Percentiles rank a stretch among this genome's conserved stretches.
Evolutionary conservation across 2,329 filamentous ascomycete genomes (phyloP).

Genomic region (Diplodia scrobiculata): DNA sequence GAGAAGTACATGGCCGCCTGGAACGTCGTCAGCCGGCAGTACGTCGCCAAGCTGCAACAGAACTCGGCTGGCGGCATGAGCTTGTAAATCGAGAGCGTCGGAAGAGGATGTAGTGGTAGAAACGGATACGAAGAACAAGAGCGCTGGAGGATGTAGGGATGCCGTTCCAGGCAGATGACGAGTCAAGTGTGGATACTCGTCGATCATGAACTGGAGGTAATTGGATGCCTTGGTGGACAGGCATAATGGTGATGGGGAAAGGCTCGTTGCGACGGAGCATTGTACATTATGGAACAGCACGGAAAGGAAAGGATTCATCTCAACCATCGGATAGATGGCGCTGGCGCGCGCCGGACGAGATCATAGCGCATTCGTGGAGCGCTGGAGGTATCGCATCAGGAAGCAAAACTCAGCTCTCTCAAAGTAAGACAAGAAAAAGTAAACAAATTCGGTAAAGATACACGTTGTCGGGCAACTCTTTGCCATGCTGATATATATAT

Average conservation of each 20-base stretch:
- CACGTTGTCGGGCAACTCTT: neutral
- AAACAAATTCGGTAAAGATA: neutral
- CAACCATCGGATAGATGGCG: neutral
- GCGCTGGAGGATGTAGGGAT: neutral
- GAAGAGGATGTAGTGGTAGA: neutral
- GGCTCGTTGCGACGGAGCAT: neutral
- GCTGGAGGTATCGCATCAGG: neutral
- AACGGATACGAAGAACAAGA: neutral
- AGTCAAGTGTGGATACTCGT: neutral
- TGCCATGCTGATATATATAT: neutral
- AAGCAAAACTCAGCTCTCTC: constrained; percentile 11
- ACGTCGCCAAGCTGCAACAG: constrained; percentile 52
- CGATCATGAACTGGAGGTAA: neutral
- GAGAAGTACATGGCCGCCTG: constrained; percentile 59
- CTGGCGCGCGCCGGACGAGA: constrained; percentile 5
- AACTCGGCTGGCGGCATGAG: constrained; percentile 5
- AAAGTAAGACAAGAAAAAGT: neutral
- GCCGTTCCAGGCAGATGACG: neutral
- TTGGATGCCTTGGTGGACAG: neutral
- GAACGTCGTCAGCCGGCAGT: constrained; percentile 56
- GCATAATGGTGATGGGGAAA: neutral
- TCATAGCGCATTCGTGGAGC: constrained; percentile 1
- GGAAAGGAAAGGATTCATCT: neutral
- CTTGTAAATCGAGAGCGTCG: neutral
- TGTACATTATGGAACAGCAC: constrained; percentile 16